Conservation (phyloP, 768 basidiomycete species). For the Fomitopsis pulvina region DNA sequence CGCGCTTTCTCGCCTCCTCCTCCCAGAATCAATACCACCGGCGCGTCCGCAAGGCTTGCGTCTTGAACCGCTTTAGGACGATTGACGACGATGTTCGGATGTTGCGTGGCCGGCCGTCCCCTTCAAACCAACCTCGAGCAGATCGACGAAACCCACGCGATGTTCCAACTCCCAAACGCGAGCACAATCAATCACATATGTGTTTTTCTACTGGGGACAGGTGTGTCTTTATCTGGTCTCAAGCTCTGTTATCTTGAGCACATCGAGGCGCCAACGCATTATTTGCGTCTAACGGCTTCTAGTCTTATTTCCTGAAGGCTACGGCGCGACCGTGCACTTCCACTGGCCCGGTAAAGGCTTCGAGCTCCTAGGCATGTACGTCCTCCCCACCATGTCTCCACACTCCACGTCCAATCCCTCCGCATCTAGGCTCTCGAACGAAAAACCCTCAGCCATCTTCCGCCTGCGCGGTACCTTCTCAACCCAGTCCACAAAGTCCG, state of each 20-base stretch:
- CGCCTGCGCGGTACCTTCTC: constrained; percentile 65
- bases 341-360: constrained; percentile 85
- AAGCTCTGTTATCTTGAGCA: too few relatives aligned
- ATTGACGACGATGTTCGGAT: constrained; percentile 58
- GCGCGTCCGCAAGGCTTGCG: too few relatives aligned
- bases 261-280: too few relatives aligned
- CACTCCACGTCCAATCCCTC: background rate
- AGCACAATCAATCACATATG: constrained; percentile 78
- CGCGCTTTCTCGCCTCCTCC: too few relatives aligned
- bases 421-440: constrained; percentile 68
- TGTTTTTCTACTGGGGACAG: constrained; percentile 75
- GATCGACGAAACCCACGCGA: constrained; percentile 77
- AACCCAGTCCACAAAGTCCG: constrained; percentile 23
- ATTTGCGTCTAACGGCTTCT: background rate
- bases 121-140: constrained; percentile 77
- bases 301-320: constrained; percentile 82
- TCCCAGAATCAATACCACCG: too few relatives aligned
- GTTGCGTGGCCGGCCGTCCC: constrained; percentile 69
- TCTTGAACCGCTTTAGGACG: background rate
- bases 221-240: constrained; percentile 36
- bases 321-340: constrained; percentile 80
- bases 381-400: background rate
- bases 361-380: constrained; percentile 75
- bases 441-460: constrained; percentile 86
- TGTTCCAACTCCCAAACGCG: constrained; percentile 68